Evolutionary conservation across 306 rosid genomes (phyloP), one percentile per base, ranked within the genome.

Genomic region (Prunus kanzakura): DNA sequence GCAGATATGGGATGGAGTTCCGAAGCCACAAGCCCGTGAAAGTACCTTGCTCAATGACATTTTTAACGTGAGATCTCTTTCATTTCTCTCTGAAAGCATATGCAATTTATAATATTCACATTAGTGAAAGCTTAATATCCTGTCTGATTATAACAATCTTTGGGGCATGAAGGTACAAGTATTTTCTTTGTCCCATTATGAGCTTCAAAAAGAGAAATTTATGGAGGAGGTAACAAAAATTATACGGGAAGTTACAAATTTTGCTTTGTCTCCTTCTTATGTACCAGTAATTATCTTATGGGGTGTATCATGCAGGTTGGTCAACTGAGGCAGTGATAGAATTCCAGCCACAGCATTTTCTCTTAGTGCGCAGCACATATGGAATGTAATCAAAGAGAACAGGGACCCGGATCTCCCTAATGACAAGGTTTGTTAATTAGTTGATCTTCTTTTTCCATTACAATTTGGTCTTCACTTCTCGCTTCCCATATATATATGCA

Each of bases 341-440:
- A 90, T 94, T 70, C 98, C 98, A 79, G 96, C 97, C 32, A 85
- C 97, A 64, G 98, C 93, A 45, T 89, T 94, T 84, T 92, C 91
- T 43, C 84, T 86, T 80, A 94, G 98, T 73, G 95, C 93, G 63
- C 98, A 89, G 55, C 91, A 84, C 64, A 94, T 94, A 35, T 94
- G 98, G 98, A 92, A 92, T 88, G 81, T 86, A 69, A 94, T 92
- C 46, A 89, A 87, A 77, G 92, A 94, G 81, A 94, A 94, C 87
- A 94, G 82, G 83, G 98, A 94, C 81, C 90, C 92, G 71, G 96
- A 94, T 83, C 98, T 94, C 74, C 98, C 98, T 27, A 95, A 96
- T 76, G 97, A 94, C 79, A 94, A 92, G 98, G 98, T 94, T 84
- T 72, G 71, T 32, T 75, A 70, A 64, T 58, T 55, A 32, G 38